Percentiles rank a stretch among this genome's conserved stretches.
Evolutionary conservation across 75 land plant species (phyloP).

Genomic region (Cryptomeria japonica): DNA sequence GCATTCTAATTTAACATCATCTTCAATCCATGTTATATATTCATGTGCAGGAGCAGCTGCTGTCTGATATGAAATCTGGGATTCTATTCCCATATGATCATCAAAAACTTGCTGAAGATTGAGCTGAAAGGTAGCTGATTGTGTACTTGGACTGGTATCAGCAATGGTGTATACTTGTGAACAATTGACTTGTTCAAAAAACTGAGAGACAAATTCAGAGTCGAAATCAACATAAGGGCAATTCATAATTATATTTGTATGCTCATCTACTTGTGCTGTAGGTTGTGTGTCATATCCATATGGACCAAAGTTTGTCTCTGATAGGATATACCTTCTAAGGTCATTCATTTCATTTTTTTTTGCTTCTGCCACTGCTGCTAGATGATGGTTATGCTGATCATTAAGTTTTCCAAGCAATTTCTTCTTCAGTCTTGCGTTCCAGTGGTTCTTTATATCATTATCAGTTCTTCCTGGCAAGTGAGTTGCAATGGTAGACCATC

Average conservation of each 20-base stretch:
- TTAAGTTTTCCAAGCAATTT: neutral
- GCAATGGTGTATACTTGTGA: neutral
- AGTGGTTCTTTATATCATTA: conserved; percentile 8
- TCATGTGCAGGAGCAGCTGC: neutral
- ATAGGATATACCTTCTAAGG: neutral
- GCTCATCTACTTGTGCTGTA: neutral
- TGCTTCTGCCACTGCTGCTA: neutral
- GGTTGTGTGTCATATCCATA: neutral
- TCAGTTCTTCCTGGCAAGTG: neutral
- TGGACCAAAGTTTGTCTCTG: neutral
- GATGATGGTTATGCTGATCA: neutral
- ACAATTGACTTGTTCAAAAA: neutral
- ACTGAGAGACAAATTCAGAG: neutral
- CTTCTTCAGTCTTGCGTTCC: conserved; percentile 6
- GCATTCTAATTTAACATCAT: neutral
- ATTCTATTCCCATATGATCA: neutral
- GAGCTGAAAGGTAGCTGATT: neutral
- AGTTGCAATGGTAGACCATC: neutral
- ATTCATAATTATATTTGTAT: neutral
- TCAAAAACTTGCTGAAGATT: neutral
- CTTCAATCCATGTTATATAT: neutral
- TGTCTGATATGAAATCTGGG: too few species aligned
- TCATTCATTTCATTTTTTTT: neutral
- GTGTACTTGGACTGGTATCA: neutral
- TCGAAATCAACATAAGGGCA: neutral